Evolutionary conservation across 352 stramenopile genomes (phyloP).

Genomic region (Saprolegnia parasitica): DNA sequence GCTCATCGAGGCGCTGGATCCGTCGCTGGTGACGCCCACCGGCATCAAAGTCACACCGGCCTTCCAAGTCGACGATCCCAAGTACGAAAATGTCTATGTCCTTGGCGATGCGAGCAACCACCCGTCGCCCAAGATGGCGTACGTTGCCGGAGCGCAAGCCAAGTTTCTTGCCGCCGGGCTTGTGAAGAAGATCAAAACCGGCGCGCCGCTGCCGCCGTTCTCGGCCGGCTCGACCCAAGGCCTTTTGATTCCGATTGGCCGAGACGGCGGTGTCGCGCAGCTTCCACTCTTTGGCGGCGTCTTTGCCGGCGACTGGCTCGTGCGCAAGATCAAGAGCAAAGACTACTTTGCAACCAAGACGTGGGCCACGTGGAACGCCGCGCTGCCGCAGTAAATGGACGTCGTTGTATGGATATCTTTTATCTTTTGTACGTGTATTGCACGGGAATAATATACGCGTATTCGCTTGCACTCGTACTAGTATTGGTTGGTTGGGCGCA

Average conservation of each 20-base stretch:
- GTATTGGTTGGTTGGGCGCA: no score
- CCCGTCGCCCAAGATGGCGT: constrained; percentile 41
- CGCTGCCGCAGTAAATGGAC: not conserved
- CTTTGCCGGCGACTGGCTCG: constrained; percentile 39
- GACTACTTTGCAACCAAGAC: constrained; percentile 30
- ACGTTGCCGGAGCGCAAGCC: constrained; percentile 41
- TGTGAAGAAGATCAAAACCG: constrained; percentile 32
- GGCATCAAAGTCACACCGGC: constrained; percentile 47
- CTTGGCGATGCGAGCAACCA: constrained; percentile 55
- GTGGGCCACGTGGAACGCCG: constrained; percentile 5
- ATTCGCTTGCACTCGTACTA: no score
- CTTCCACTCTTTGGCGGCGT: constrained; percentile 39
- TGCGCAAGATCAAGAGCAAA: constrained; percentile 41
- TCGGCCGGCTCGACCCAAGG: constrained; percentile 34
- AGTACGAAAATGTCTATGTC: constrained; percentile 49
- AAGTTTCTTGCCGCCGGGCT: constrained; percentile 41
- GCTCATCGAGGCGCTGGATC: constrained; percentile 41
- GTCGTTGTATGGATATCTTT: no score
- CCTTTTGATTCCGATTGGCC: constrained; percentile 40
- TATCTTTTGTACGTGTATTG: no score
- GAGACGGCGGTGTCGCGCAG: constrained; percentile 39
- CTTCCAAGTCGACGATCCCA: constrained; percentile 45
- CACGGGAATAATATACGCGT: no score
- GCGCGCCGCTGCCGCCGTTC: constrained; percentile 33
- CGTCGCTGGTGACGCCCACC: constrained; percentile 35